A percentile compares a stretch with the other conserved stretches of the same genome.
Evolutionary conservation across 2,329 filamentous ascomycete species (phyloP).

Genomic region (Dothiorella sarmentorum): DNA sequence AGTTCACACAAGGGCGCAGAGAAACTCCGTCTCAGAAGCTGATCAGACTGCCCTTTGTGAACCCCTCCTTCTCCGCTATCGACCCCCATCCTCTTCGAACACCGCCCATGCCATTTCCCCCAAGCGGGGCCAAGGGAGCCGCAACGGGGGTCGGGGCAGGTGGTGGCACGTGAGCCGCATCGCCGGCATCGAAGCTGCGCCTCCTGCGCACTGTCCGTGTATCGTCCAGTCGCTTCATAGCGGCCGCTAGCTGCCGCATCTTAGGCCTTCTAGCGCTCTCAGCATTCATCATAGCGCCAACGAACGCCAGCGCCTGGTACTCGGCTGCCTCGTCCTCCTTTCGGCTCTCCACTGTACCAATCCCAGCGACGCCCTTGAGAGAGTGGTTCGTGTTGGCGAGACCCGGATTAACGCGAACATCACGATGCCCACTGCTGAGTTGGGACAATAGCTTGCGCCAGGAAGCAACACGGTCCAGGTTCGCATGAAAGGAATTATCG

Average conservation of each 20-base stretch:
- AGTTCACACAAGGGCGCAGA: background rate
- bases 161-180: background rate
- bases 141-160: background rate
- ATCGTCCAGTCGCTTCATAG: constrained; percentile 29
- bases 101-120: background rate
- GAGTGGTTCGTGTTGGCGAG: background rate
- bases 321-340: constrained; percentile 32
- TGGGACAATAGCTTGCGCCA: constrained; percentile 16
- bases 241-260: constrained; percentile 27
- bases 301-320: constrained; percentile 34
- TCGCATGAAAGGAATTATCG: constrained; percentile 39
- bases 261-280: constrained; percentile 36
- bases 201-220: constrained; percentile 29
- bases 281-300: constrained; percentile 34
- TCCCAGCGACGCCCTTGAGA: background rate
- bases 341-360: constrained; percentile 21
- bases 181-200: constrained; percentile 31
- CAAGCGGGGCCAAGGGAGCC: background rate
- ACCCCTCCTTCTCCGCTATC: background rate
- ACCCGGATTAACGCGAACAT: background rate
- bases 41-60: constrained; percentile 6
- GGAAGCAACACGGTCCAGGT: constrained; percentile 35
- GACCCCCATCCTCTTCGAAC: background rate
- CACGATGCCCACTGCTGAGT: constrained; percentile 4
- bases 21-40: constrained; percentile 6